Conservation (phyloP, 176 grass and related monocot species). For the Coix lacrymajobi region DNA sequence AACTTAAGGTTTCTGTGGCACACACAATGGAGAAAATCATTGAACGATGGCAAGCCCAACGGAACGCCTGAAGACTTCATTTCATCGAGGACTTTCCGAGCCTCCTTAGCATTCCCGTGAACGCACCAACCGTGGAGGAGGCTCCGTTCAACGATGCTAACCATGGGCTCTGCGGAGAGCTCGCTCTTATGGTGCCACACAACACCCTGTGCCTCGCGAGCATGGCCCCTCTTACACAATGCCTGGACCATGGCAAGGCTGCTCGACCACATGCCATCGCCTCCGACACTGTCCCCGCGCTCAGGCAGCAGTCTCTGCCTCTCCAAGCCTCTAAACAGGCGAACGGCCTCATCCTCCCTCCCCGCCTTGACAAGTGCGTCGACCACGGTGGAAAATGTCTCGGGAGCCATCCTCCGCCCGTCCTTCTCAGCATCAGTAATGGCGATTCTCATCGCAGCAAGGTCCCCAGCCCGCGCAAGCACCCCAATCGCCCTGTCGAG, state of each 20-base stretch:
- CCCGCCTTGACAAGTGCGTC: slow-evolving; percentile 50
- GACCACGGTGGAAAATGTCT: slow-evolving; percentile 39
- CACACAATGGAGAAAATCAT: slow-evolving; percentile 48
- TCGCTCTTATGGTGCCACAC: slow-evolving; percentile 59
- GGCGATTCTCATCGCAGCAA: slow-evolving; percentile 42
- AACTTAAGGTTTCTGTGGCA: slow-evolving; percentile 67
- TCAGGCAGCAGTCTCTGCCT: slow-evolving; percentile 31
- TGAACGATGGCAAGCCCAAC: slow-evolving; percentile 44
- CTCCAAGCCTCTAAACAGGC: slow-evolving; percentile 48
- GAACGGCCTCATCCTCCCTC: slow-evolving; percentile 47
- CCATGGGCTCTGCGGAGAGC: slow-evolving; percentile 23
- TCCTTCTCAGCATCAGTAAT: slow-evolving; percentile 32
- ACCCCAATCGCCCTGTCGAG: slow-evolving; percentile 39
- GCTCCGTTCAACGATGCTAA: slow-evolving; percentile 39
- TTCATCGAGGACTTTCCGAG: slow-evolving; percentile 39
- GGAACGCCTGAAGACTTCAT: slow-evolving; percentile 41
- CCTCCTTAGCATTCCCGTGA: slow-evolving; percentile 53
- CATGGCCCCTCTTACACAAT: slow-evolving; percentile 53
- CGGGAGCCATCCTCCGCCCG: slow-evolving; percentile 27
- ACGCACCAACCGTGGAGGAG: slow-evolving; percentile 71
- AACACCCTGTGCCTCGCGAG: slow-evolving; percentile 40
- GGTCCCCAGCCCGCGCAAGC: slow-evolving; percentile 43
- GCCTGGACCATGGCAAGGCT: slow-evolving; percentile 48
- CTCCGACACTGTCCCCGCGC: background rate
- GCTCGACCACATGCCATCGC: slow-evolving; percentile 27